Evolutionary conservation across 495 filamentous ascomycete species (phyloP).

Genomic region (Rusavskia elegans): DNA sequence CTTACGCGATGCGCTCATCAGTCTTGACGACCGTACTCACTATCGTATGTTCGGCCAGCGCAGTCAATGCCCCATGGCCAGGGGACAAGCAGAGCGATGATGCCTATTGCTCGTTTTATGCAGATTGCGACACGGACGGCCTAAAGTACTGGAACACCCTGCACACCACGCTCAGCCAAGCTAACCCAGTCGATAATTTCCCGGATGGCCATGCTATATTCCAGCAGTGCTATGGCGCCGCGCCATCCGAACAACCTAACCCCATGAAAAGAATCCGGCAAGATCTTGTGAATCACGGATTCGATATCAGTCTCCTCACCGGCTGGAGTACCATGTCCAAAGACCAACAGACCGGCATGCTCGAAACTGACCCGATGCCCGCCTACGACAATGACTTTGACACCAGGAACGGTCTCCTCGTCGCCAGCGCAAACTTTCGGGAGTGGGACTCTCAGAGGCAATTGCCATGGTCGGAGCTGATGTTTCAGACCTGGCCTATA

Average conservation of each 20-base stretch:
- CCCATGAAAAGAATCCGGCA: background rate
- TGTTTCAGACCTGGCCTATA: background rate
- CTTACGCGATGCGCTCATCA: background rate
- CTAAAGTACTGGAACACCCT: background rate
- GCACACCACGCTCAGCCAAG: background rate
- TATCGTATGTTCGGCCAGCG: background rate
- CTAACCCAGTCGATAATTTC: background rate
- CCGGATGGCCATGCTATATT: background rate
- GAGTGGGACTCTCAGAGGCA: background rate
- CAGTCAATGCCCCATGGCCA: background rate
- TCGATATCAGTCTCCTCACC: background rate
- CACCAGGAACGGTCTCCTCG: background rate
- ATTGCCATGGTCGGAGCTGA: background rate
- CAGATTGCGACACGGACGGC: background rate
- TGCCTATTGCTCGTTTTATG: background rate
- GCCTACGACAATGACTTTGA: background rate
- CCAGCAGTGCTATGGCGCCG: background rate
- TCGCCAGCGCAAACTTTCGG: background rate
- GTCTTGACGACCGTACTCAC: background rate
- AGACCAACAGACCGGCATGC: background rate
- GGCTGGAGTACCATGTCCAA: background rate
- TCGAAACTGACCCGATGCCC: background rate
- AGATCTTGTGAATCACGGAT: background rate
- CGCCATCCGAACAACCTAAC: background rate
- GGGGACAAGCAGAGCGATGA: background rate